Conservation (phyloP, 148 eudicot genomes). For the Amaranthus cruentus region DNA sequence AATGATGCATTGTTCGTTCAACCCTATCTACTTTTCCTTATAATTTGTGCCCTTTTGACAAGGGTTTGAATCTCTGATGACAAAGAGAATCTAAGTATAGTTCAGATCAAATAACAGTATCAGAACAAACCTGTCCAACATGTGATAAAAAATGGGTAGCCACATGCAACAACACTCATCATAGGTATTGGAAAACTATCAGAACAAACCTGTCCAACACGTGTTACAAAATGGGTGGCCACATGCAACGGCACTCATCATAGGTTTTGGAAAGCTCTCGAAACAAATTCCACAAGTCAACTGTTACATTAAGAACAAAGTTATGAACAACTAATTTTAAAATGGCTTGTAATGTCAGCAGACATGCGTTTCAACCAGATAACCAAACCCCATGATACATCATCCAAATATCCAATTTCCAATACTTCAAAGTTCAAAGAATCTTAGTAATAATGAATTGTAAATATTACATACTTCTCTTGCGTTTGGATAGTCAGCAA, state of each 20-base stretch:
- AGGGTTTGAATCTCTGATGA: too few relatives aligned
- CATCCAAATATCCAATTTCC: not conserved
- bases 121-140: constrained; percentile 74
- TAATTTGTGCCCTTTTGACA: too few relatives aligned
- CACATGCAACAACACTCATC: constrained; percentile 32
- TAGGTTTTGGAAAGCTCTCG: constrained; percentile 38
- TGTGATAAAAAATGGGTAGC: constrained; percentile 47
- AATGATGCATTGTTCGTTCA: too few relatives aligned
- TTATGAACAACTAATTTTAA: constrained; percentile 2
- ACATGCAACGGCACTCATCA: constrained; percentile 30
- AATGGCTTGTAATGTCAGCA: not conserved
- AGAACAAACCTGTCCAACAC: constrained; percentile 68
- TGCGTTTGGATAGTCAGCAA: constrained; percentile 36
- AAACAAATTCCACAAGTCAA: constrained; percentile 61
- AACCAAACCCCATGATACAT: not conserved
- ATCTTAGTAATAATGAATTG: not conserved
- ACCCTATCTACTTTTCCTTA: too few relatives aligned
- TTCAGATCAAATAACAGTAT: constrained; percentile 9
- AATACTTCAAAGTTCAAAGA: not conserved
- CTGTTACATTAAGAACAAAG: constrained; percentile 24
- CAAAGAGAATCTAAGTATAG: too few relatives aligned
- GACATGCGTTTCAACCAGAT: not conserved
- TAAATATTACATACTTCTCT: constrained; percentile 42
- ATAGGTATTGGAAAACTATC: constrained; percentile 41
- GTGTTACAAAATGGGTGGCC: constrained; percentile 55